Conservation (phyloP, 768 basidiomycete species). For the Trametes punicea region DNA sequence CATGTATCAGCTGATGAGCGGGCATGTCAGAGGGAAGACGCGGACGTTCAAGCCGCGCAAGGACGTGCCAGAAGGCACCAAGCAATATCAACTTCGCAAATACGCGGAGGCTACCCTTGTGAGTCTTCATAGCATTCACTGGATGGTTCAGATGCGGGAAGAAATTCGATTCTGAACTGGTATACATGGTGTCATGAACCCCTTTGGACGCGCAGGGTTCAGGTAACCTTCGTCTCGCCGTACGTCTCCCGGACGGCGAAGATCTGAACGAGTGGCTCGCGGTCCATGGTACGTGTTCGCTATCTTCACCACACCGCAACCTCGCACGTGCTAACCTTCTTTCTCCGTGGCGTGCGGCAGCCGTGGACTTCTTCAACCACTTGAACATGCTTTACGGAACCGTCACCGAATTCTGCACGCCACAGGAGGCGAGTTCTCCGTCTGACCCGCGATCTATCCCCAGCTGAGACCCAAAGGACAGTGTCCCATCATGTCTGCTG, state of each 20-base stretch:
- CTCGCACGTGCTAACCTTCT: background rate
- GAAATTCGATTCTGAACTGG: too few relatives aligned
- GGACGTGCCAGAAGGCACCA: conserved; percentile 92
- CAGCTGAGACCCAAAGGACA: conserved; percentile 29
- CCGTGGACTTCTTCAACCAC: conserved; percentile 99
- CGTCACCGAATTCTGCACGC: conserved; percentile 96
- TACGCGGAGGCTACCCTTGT: conserved; percentile 96
- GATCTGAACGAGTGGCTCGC: conserved; percentile 99
- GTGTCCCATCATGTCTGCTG: conserved; percentile 97
- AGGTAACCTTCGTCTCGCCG: conserved; percentile 89
- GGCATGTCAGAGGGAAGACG: conserved; percentile 70
- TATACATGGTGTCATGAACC: background rate
- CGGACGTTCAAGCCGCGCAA: conserved; percentile 96
- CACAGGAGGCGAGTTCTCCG: conserved; percentile 68
- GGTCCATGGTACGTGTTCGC: conserved; percentile 71
- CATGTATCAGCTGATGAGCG: background rate
- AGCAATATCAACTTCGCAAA: conserved; percentile 97
- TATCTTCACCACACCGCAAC: background rate
- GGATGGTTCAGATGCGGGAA: too few relatives aligned
- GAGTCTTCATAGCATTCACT: conserved; percentile 22
- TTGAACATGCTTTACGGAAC: conserved; percentile 99
- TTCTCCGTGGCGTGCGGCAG: conserved; percentile 38
- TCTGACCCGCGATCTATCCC: background rate
- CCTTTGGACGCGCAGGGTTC: conserved; percentile 61
- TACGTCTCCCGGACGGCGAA: conserved; percentile 94